Base-by-base conservation (phyloP, 345 rosid species). In the Chamaenerion angustifolium region DNA sequence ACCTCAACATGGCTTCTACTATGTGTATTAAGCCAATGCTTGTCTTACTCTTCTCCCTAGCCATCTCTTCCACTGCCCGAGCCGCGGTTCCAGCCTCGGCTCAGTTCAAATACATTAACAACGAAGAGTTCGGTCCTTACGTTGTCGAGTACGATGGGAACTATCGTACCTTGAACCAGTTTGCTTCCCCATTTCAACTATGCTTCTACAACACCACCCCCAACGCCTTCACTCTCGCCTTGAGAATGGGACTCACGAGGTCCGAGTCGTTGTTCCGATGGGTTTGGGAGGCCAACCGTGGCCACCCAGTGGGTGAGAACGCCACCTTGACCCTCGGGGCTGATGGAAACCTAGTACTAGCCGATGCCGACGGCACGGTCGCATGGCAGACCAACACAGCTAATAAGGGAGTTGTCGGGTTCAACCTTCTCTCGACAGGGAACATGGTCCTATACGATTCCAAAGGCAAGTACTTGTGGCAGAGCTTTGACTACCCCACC, bases 221-320 rank as follows among this genome's bases (percentile, higher is more conserved):
- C 3, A 70, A 76, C 53, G 81, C 72, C 27, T 85, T 50, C 70
- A 79, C 81, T 3, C 55, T 82, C 13, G 80, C 80, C 12, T 55
- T 79, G 0, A 65, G 85, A 9, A 74, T 76, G 59, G 90, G 72
- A 6, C 59, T 55, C 23, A 54, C 19, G 25, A 55, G 59, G 23
- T 68, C 78, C 12, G 72, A 68, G 13, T 68, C 76, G 0, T 31
- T 69, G 1, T 57, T 61, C 17, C 51, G 81, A 12, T 77, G 76
- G 79, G 92, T 78, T 0, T 84, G 88, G 92, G 88, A 81, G 55
- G 96, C 88, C 12, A 81, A 79, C 54, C 46, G 79, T 1, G 75
- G 75, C 56, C 72, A 64, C 31, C 96, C 82, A 0, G 86, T 84
- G 31, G 15, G 63, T 10, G 81, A 81, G 63, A 81, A 81, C 10